phyloP scores from a whole-genome alignment of 805 yeast species.

The Saturnispora gosingensis region DNA sequence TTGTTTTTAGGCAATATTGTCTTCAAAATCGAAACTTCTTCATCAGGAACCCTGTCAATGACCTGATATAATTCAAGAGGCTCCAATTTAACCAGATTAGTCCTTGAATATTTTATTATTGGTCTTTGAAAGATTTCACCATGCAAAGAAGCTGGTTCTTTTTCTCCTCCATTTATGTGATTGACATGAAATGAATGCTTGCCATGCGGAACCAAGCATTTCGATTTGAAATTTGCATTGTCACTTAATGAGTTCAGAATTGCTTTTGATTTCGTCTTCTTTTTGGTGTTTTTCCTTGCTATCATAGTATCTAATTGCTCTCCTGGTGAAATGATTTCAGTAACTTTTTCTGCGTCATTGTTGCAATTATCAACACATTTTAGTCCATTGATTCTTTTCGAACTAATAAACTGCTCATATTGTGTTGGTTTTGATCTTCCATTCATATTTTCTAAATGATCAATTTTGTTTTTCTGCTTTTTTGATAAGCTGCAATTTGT shows the following conservation, averaged over 20 bases:
- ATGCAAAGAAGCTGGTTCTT: not conserved
- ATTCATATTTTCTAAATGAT: not conserved
- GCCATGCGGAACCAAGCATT: not conserved
- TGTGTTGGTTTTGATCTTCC: not conserved
- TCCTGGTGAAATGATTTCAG: not conserved
- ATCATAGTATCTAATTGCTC: not conserved
- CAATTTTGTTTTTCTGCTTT: not conserved
- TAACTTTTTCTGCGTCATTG: not conserved
- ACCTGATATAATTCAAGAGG: constrained; percentile 13
- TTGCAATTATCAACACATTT: not conserved
- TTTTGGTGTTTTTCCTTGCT: not conserved
- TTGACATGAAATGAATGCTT: not conserved
- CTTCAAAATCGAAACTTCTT: constrained; percentile 16
- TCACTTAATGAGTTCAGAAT: not conserved
- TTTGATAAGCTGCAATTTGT: not conserved
- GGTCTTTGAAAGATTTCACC: not conserved
- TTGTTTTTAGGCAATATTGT: constrained; percentile 15
- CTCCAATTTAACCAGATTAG: constrained; percentile 14
- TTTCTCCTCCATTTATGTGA: not conserved
- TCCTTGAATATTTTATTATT: constrained; percentile 11
- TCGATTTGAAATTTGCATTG: not conserved
- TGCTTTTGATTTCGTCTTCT: not conserved
- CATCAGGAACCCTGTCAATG: constrained; percentile 13
- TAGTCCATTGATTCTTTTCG: not conserved
- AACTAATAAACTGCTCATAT: not conserved